A percentile compares a stretch with the other conserved stretches of the same genome.
Conservation (phyloP, 345 rosid genomes). For the Trapa bicornis region DNA sequence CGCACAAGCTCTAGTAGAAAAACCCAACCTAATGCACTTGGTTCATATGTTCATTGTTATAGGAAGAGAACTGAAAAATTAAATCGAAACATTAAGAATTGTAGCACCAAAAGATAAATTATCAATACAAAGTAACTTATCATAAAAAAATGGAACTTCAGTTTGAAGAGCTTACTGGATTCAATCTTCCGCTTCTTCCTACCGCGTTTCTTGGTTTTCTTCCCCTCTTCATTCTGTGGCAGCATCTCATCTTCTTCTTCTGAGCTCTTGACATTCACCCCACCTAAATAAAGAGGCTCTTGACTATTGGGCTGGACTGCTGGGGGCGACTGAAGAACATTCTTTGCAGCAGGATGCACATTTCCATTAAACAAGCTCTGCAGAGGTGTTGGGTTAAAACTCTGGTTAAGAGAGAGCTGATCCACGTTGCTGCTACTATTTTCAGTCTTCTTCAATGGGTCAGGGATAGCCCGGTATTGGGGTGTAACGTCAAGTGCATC, state of each 20-base stretch:
- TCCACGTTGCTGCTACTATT: conserved; percentile 7
- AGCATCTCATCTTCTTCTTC: conserved; percentile 2
- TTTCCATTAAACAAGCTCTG: conserved; percentile 12
- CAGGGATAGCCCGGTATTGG: background rate
- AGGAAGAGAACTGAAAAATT: background rate
- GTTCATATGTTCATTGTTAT: background rate
- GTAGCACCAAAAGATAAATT: background rate
- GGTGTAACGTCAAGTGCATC: conserved; percentile 11
- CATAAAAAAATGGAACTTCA: background rate
- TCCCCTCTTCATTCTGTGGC: conserved; percentile 1
- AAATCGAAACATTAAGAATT: background rate
- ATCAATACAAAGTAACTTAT: background rate
- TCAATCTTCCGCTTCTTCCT: conserved; percentile 14
- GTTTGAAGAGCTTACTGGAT: conserved; percentile 15
- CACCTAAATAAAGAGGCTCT: conserved; percentile 6
- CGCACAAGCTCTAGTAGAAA: background rate
- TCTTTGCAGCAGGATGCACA: conserved; percentile 5
- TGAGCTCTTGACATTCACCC: conserved; percentile 10
- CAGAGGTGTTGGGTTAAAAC: conserved; percentile 2
- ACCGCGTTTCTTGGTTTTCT: conserved; percentile 8
- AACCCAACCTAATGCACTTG: background rate
- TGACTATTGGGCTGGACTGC: conserved; percentile 5
- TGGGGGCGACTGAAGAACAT: conserved; percentile 4
- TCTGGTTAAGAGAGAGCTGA: conserved; percentile 12
- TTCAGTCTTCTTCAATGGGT: conserved; percentile 11